Evolutionary conservation across 306 rosid genomes (phyloP).

Genomic region (Ziziphus jujuba): DNA sequence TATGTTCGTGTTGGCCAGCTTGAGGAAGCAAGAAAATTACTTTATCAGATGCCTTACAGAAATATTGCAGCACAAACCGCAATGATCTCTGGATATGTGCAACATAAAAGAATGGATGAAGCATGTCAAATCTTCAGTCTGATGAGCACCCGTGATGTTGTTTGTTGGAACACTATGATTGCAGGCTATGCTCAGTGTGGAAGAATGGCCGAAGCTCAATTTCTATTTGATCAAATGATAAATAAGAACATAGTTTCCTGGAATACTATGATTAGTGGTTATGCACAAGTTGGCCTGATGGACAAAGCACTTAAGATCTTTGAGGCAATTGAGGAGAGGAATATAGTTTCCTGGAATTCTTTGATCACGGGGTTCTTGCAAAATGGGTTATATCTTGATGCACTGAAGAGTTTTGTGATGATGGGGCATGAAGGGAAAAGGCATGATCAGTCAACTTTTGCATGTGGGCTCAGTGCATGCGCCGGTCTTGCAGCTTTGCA

Average conservation of each 20-base stretch:
- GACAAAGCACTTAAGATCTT: conserved; percentile 56
- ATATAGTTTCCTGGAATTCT: conserved; percentile 78
- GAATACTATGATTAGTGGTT: conserved; percentile 78
- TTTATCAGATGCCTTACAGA: conserved; percentile 65
- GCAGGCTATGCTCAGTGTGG: conserved; percentile 68
- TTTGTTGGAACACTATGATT: conserved; percentile 90
- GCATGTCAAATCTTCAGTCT: conserved; percentile 59
- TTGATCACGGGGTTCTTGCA: conserved; percentile 66
- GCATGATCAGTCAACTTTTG: conserved; percentile 65
- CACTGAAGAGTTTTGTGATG: conserved; percentile 51
- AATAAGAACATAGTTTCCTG: conserved; percentile 66
- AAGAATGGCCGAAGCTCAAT: conserved; percentile 60
- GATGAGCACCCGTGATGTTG: conserved; percentile 43
- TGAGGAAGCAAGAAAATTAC: conserved; percentile 55
- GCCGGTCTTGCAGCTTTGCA: conserved; percentile 76
- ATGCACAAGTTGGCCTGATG: conserved; percentile 67
- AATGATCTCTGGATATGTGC: conserved; percentile 68
- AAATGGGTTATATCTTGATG: conserved; percentile 61
- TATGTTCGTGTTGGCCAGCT: conserved; percentile 66
- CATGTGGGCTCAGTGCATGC: conserved; percentile 66
- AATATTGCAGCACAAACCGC: conserved; percentile 75
- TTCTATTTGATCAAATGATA: conserved; percentile 59
- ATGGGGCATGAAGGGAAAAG: conserved; percentile 56
- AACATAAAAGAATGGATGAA: conserved; percentile 56
- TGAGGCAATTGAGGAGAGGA: conserved; percentile 49